Evolutionary conservation across 2,329 filamentous ascomycete genomes (phyloP).

Genomic region (Claviceps africana): DNA sequence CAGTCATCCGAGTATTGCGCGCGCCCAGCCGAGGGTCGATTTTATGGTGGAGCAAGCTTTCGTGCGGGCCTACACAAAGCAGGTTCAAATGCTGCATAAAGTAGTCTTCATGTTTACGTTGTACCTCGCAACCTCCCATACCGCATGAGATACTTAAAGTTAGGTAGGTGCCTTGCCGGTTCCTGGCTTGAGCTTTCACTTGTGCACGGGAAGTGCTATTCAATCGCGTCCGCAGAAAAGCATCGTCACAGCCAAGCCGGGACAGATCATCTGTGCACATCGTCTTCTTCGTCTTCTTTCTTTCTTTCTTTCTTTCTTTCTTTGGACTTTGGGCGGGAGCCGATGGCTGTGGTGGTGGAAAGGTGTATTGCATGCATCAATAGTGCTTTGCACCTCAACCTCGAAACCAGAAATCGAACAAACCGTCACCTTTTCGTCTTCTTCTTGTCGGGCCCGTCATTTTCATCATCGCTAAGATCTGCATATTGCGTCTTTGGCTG

Average conservation of each 20-base stretch:
- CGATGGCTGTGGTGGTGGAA: not conserved
- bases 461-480: slow-evolving; percentile 76
- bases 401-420: not conserved
- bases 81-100: not conserved
- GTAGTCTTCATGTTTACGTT: not conserved
- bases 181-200: not conserved
- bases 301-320: no score
- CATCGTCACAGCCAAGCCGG: slow-evolving; percentile 1
- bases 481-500: slow-evolving; percentile 88
- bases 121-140: not conserved
- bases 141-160: no score
- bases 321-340: no score
- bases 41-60: not conserved
- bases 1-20: not conserved
- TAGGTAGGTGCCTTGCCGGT: not conserved
- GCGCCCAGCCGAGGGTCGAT: not conserved
- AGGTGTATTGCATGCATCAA: not conserved
- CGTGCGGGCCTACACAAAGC: not conserved
- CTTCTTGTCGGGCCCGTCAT: slow-evolving; percentile 54
- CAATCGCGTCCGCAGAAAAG: no score
- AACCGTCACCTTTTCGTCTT: slow-evolving; percentile 35
- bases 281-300: no score
- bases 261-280: not conserved
- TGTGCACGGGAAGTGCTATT: not conserved
- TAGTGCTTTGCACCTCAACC: not conserved